These are phyloP conservation scores for Neofusicoccum laricinum DNA, from an alignment of 2,329 filamentous ascomycete species.

Conservation along the genomic window DNA sequence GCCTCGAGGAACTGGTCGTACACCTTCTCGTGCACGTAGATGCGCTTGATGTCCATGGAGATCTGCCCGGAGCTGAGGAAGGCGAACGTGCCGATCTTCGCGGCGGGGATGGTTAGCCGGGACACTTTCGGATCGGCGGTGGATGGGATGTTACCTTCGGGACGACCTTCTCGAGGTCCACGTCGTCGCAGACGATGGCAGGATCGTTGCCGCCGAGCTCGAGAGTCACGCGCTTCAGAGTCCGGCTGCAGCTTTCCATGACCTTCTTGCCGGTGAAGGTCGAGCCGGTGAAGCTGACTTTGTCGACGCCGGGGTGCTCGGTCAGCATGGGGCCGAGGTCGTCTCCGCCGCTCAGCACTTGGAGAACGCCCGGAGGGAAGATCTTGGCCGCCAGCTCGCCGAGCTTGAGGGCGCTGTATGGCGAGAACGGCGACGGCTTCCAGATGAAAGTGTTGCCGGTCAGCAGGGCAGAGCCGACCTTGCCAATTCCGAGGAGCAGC, in stretches of 20 bases:
- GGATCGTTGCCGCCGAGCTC: constrained; percentile 64
- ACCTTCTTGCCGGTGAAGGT: constrained; percentile 59
- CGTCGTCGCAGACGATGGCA: constrained; percentile 56
- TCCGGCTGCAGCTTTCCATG: constrained; percentile 52
- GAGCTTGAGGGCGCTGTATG: constrained; percentile 57
- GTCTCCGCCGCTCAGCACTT: constrained; percentile 59
- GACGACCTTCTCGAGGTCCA: constrained; percentile 42
- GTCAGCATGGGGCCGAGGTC: constrained; percentile 59
- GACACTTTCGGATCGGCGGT: background rate
- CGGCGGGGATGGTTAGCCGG: background rate
- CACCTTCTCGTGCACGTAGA: constrained; percentile 60
- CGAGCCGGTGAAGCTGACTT: constrained; percentile 63
- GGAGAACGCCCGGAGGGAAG: constrained; percentile 61
- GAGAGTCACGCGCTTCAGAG: constrained; percentile 58
- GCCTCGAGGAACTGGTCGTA: constrained; percentile 55
- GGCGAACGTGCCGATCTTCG: constrained; percentile 44
- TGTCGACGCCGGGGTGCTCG: constrained; percentile 56
- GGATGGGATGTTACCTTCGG: constrained; percentile 23
- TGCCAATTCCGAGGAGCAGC: constrained; percentile 47
- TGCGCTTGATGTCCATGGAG: constrained; percentile 45
- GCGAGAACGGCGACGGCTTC: constrained; percentile 56
- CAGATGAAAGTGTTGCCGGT: constrained; percentile 57
- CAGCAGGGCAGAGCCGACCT: constrained; percentile 57
- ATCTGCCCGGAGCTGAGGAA: constrained; percentile 59
- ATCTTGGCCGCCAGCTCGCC: constrained; percentile 55